Evolutionary conservation across 768 basidiomycete genomes (phyloP).

Genomic region (Clathrus columnatus): DNA sequence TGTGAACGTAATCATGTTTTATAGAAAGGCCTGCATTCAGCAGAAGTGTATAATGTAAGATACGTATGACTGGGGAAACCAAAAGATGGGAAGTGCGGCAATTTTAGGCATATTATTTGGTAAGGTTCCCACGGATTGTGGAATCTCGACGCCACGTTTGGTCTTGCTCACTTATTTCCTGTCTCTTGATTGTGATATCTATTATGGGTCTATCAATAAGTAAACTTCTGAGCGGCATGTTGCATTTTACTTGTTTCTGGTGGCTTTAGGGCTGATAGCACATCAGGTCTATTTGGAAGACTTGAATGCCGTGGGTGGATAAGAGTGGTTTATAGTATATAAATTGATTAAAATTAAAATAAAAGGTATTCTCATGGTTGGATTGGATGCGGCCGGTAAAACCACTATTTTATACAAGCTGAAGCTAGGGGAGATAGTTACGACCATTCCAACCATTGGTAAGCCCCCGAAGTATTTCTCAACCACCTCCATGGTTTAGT

Average conservation of each 20-base stretch:
- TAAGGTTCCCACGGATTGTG: background rate
- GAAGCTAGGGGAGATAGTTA: slow-evolving; percentile 99
- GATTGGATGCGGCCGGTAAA: slow-evolving; percentile 98
- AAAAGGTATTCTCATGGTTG: slow-evolving; percentile 97
- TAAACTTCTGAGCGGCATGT: slow-evolving; percentile 19
- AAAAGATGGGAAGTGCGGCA: too few species aligned
- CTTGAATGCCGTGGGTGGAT: slow-evolving; percentile 93
- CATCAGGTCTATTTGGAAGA: slow-evolving; percentile 78
- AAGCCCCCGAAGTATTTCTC: slow-evolving; percentile 23
- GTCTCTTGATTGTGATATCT: background rate
- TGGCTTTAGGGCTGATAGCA: background rate
- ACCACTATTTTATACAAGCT: slow-evolving; percentile 90
- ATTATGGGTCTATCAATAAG: slow-evolving; percentile 77
- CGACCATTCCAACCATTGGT: slow-evolving; percentile 99
- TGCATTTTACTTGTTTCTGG: background rate
- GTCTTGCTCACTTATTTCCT: background rate
- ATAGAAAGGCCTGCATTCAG: background rate
- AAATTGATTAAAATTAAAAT: slow-evolving; percentile 18
- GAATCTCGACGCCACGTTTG: background rate
- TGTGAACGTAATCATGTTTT: slow-evolving; percentile 93
- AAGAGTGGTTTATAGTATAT: slow-evolving; percentile 9
- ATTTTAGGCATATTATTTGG: too few species aligned
- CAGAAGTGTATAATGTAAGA: background rate
- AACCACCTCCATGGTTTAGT: background rate
- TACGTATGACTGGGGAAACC: background rate